Base-by-base conservation (phyloP, 345 rosid genomes). In the Alliaria petiolata region DNA sequence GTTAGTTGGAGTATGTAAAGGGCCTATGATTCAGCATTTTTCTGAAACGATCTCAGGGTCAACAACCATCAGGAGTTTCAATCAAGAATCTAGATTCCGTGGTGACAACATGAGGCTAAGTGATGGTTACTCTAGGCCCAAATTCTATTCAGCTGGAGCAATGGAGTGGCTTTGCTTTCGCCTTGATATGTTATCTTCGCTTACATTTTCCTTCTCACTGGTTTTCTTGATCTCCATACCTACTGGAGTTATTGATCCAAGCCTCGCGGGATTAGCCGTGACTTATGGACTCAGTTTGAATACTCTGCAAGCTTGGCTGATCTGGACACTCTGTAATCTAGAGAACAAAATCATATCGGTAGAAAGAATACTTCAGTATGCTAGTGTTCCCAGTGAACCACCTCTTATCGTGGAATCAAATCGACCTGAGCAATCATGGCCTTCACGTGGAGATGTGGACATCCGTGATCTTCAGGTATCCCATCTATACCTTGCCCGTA, bases 111-210 rank as follows among this genome's bases (percentile, higher is more conserved):
- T 87, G 92, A 80, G 77, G 76, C 79, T 89, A 7, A 69, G 54
- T 0, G 98, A 93, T 76, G 84, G 79, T 34, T 90, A 87, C 78
- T 85, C 88, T 46, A 80, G 88, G 79, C 91, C 91, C 6, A 76
- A 56, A 58, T 90, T 93, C 62, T 80, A 90, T 72, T 15, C 52
- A 30, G 79, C 83, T 62, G 90, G 76, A 61, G 93, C 97, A 39
- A 89, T 81, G 89, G 90, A 87, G 71, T 93, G 98, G 97, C 87
- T 93, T 52, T 82, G 90, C 80, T 82, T 90, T 65, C 90, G 98
- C 59, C 78, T 92, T 54, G 83, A 88, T 69, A 75, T 89, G 76
- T 62, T 93, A 33, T 87, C 93, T 33, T 80, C 88, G 13, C 25
- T 90, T 34, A 85, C 87, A 3, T 93, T 93, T 64, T 91, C 79